These are phyloP conservation scores for Aspergillus cristatus DNA, from an alignment of 495 filamentous ascomycete species.

Conservation along the genomic window DNA sequence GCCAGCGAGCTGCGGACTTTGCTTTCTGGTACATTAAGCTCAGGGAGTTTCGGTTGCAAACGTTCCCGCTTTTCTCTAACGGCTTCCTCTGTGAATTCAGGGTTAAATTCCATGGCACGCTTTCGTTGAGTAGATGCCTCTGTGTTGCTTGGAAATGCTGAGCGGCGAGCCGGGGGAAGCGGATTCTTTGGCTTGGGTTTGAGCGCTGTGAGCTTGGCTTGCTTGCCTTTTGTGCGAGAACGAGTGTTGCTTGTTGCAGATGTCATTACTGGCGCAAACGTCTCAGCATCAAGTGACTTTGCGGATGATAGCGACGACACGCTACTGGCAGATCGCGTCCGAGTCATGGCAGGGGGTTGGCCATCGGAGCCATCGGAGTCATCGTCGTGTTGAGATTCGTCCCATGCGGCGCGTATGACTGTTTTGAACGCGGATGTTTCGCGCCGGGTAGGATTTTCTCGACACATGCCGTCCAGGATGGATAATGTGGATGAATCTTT, in stretches of 20 bases:
- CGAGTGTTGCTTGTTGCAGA: slow-evolving; percentile 9
- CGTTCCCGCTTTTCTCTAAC: slow-evolving; percentile 22
- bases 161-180: slow-evolving; percentile 2
- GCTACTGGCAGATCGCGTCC: slow-evolving; percentile 32
- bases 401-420: slow-evolving; percentile 16
- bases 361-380: slow-evolving; percentile 1
- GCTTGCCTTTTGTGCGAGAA: slow-evolving; percentile 21
- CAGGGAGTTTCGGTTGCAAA: slow-evolving; percentile 14
- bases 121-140: slow-evolving; percentile 15
- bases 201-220: slow-evolving; percentile 14
- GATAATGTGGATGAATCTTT: slow-evolving; percentile 18
- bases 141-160: slow-evolving; percentile 6
- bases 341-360: slow-evolving; percentile 4
- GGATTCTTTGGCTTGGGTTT: slow-evolving; percentile 10
- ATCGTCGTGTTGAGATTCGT: slow-evolving; percentile 10
- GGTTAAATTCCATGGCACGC: slow-evolving; percentile 20
- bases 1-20: slow-evolving; percentile 16
- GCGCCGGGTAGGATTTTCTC: slow-evolving; percentile 12
- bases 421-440: slow-evolving; percentile 19
- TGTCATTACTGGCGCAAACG: slow-evolving; percentile 11
- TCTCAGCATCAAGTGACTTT: slow-evolving; percentile 24
- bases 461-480: slow-evolving; percentile 17
- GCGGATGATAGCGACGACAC: slow-evolving; percentile 37
- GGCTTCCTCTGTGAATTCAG: slow-evolving; percentile 13
- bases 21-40: slow-evolving; percentile 14